Conservation (phyloP, 805 yeast genomes). For the Myxozyma geophila region DNA sequence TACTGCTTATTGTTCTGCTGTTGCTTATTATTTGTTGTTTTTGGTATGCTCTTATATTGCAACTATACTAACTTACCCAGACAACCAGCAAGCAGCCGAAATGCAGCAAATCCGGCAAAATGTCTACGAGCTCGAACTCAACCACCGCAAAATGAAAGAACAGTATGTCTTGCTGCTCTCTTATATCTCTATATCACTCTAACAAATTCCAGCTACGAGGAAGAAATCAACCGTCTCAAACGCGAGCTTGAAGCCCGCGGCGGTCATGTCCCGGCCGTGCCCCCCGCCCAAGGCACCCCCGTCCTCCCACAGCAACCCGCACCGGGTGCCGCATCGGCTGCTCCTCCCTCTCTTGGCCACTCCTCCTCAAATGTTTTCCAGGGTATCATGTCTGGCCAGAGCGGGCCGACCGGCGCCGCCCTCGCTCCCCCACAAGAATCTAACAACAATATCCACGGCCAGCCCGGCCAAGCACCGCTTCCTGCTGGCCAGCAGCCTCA, state of each 20-base stretch:
- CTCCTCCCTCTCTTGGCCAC: constrained; percentile 42
- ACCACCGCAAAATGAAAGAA: constrained; percentile 93
- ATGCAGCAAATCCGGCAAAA: constrained; percentile 93
- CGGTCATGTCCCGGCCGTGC: constrained; percentile 55
- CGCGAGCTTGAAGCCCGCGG: constrained; percentile 83
- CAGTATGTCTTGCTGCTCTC: constrained; percentile 46
- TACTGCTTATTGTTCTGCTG: neutral
- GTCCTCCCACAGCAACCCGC: constrained; percentile 22
- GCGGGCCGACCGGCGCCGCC: constrained; percentile 38
- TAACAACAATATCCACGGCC: constrained; percentile 39
- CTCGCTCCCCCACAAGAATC: constrained; percentile 40
- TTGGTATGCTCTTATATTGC: neutral
- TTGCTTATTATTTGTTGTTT: constrained; percentile 2
- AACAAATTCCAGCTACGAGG: constrained; percentile 63
- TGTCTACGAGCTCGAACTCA: constrained; percentile 89
- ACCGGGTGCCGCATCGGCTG: constrained; percentile 11
- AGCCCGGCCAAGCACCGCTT: constrained; percentile 29
- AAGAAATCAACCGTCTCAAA: constrained; percentile 83
- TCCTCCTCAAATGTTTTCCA: constrained; percentile 43
- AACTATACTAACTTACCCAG: constrained; percentile 18
- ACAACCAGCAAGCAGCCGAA: constrained; percentile 89
- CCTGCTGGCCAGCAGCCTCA: constrained; percentile 23
- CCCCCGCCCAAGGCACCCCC: constrained; percentile 41
- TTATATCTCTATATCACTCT: neutral
- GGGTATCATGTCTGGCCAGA: constrained; percentile 45